Evolutionary conservation across 345 rosid species (phyloP), one percentile per base, ranked within the genome.

Genomic region (Erucastrum elatum): DNA sequence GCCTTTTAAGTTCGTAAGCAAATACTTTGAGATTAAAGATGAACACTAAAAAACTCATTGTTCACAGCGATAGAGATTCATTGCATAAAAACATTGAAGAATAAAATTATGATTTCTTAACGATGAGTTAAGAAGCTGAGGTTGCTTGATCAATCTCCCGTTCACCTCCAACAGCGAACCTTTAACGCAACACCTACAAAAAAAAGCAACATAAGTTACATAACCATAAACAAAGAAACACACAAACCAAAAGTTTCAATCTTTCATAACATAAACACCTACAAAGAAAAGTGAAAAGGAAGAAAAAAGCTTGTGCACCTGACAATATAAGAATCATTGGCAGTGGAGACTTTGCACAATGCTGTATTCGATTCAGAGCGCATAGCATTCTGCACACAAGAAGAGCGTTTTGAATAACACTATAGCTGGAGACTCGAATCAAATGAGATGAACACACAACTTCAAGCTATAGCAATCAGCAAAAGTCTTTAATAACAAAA

Each of bases 101-200:
- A 11, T 44, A 44, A 44, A n/a, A 46, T 46, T 13, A 46, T 46
- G 25, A 6, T 34, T 11, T 27, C 90, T 84, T 74, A 89, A 96
- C 70, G 88, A 85, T 63, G 90, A 83, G 82, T 85, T 86, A 41
- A 95, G 96, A 81, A 93, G 87, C 33, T 72, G 85, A 0, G 98
- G 96, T 56, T 87, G 90, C 79, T 84, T 87, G 46, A 90, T 84
- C 77, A 95, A 82, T 75, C 89, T 87, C 59, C 89, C 92, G 21
- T 93, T 95, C 64, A 91, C 99, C 83, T 93, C 98, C 86, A 95
- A 77, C 29, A 91, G 84, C 44, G 93, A 91, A 65, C 97, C 94
- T 84, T 95, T 93, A 63, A 95, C 92, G 51, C 98, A 90, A 68
- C 94, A 95, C 86, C 99, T 92, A 88, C 1, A 12, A 80, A 66